These are phyloP conservation scores for Yarrowia keelungensis DNA, from an alignment of 805 yeast species.

Conservation along the genomic window DNA sequence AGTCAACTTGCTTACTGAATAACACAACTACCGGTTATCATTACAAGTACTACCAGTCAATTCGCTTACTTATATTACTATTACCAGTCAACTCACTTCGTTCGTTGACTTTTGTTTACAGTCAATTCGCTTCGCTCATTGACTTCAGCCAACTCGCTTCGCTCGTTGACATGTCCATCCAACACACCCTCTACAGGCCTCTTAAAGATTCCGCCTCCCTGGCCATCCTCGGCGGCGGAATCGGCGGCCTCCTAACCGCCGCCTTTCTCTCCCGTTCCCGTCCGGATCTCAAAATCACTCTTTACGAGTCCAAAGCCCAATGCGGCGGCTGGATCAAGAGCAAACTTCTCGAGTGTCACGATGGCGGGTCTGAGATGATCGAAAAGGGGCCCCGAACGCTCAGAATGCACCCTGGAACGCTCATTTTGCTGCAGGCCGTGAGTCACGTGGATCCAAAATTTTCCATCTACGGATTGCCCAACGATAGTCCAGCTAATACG, in stretches of 20 bases:
- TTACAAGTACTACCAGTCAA: too few species aligned
- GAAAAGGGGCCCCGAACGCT: slow-evolving; percentile 94
- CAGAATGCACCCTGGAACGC: slow-evolving; percentile 74
- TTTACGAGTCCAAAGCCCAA: slow-evolving; percentile 62
- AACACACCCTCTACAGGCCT: slow-evolving; percentile 32
- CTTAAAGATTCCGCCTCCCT: slow-evolving; percentile 17
- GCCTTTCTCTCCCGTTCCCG: slow-evolving; percentile 63
- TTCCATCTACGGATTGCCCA: slow-evolving; percentile 65
- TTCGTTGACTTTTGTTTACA: too few species aligned
- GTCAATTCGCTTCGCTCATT: too few species aligned
- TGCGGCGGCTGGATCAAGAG: slow-evolving; percentile 82
- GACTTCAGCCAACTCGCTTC: too few species aligned
- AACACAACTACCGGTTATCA: too few species aligned
- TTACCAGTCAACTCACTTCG: too few species aligned
- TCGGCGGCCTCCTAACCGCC: slow-evolving; percentile 73
- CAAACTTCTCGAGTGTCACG: slow-evolving; percentile 47
- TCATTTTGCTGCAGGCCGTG: slow-evolving; percentile 46
- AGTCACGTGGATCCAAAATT: slow-evolving; percentile 56
- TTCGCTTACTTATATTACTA: too few species aligned
- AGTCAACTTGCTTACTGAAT: too few species aligned
- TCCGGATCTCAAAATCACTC: slow-evolving; percentile 72
- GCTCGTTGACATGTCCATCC: slow-evolving; percentile 11
- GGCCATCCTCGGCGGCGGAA: slow-evolving; percentile 86
- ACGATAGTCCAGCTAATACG: slow-evolving; percentile 67
- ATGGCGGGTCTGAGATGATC: slow-evolving; percentile 51